Percentiles rank a stretch among this genome's conserved stretches.
Conservation (phyloP, 352 stramenopile genomes). For the Phytophthora fragariaefolia region DNA sequence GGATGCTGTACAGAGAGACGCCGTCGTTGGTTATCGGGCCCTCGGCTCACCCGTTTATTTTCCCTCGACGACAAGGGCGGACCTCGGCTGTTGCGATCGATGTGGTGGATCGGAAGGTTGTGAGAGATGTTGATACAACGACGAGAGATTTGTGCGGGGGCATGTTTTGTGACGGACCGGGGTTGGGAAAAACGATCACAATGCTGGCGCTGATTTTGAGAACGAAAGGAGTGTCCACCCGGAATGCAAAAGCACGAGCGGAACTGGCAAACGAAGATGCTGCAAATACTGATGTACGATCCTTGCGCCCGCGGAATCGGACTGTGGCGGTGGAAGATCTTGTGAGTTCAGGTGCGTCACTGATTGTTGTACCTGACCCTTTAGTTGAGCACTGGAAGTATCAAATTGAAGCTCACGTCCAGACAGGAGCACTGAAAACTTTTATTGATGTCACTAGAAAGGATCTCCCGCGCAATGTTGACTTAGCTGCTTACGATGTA, state of each 20-base stretch:
- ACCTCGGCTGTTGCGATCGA: conserved; percentile 36
- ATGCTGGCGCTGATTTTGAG: conserved; percentile 73
- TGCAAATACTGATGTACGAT: conserved; percentile 27
- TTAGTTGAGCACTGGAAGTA: conserved; percentile 75
- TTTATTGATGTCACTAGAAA: conserved; percentile 46
- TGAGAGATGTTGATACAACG: conserved; percentile 11
- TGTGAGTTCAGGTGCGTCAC: conserved; percentile 43
- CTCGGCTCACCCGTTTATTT: conserved; percentile 60
- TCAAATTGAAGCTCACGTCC: conserved; percentile 61
- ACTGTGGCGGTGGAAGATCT: conserved; percentile 41
- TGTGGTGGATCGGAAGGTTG: conserved; percentile 48
- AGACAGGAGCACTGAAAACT: conserved; percentile 25
- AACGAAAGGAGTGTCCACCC: conserved; percentile 52
- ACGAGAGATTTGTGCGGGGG: conserved; percentile 57
- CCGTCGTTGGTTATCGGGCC: conserved; percentile 12
- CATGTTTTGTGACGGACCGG: conserved; percentile 78
- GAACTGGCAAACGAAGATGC: neutral
- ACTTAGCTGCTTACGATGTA: conserved; percentile 61
- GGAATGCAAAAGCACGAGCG: neutral
- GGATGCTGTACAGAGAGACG: conserved; percentile 69
- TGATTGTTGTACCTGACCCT: conserved; percentile 68
- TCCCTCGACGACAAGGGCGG: conserved; percentile 4
- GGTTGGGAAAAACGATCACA: conserved; percentile 80
- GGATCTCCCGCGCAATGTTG: conserved; percentile 34
- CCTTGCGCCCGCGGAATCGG: conserved; percentile 36